Evolutionary conservation across 225 moss, liverwort and hornwort genomes (phyloP).

Genomic region (Marchantia polymorpha): DNA sequence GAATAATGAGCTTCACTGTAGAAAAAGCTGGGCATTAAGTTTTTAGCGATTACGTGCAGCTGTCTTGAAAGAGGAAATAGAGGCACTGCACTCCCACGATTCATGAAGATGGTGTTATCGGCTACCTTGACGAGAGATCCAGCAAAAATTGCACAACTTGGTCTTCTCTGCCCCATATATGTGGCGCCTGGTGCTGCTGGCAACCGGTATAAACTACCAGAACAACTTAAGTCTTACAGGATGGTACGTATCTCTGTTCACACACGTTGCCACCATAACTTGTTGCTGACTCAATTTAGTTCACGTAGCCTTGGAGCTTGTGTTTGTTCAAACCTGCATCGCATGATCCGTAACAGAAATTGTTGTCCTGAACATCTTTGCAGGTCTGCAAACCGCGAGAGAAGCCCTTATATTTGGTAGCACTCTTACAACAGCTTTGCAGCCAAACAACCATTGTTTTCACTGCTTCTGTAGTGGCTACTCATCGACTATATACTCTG

Average conservation of each 20-base stretch:
- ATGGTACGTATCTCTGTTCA: conserved; percentile 45
- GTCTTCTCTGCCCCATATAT: conserved; percentile 80
- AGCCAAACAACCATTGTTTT: conserved; percentile 85
- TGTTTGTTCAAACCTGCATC: too few species aligned
- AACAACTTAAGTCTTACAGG: conserved; percentile 72
- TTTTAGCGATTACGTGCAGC: conserved; percentile 32
- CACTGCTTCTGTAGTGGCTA: conserved; percentile 93
- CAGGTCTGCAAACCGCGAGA: conserved; percentile 92
- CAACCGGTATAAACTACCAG: conserved; percentile 88
- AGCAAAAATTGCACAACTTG: conserved; percentile 87
- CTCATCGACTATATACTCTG: conserved; percentile 78
- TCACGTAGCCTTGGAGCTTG: too few species aligned
- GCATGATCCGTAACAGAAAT: background rate
- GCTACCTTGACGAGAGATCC: conserved; percentile 97
- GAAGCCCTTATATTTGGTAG: conserved; percentile 73
- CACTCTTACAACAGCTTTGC: conserved; percentile 73
- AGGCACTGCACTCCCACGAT: conserved; percentile 70
- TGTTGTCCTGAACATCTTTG: background rate
- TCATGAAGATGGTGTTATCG: conserved; percentile 91
- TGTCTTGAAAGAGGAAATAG: conserved; percentile 76
- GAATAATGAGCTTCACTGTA: background rate
- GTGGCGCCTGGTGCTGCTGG: conserved; percentile 70
- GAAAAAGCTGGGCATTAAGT: background rate
- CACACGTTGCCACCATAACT: too few species aligned
- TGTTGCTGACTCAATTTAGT: background rate